phyloP scores from a whole-genome alignment of 176 grass and related monocot genomes.

The Canna indica region DNA sequence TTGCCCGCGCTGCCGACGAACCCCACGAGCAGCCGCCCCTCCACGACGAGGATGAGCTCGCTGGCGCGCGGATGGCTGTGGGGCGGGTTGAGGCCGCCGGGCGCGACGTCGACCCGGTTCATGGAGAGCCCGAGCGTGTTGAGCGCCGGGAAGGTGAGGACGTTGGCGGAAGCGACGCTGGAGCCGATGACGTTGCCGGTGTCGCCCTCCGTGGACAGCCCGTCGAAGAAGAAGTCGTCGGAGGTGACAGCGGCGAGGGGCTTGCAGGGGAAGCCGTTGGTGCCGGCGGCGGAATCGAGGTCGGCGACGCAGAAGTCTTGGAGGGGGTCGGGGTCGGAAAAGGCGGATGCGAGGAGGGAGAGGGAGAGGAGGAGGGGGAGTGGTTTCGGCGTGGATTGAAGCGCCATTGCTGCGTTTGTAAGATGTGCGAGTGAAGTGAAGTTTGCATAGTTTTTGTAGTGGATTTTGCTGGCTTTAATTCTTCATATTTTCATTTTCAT shows the following conservation, averaged over 20 bases:
- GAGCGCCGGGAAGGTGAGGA: slow-evolving; percentile 58
- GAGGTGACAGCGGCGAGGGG: slow-evolving; percentile 35
- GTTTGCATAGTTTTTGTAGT: too few relatives aligned
- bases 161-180: slow-evolving; percentile 33
- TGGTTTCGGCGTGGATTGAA: too few relatives aligned
- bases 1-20: slow-evolving; percentile 50
- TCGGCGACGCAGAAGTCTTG: slow-evolving; percentile 80
- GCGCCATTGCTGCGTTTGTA: too few relatives aligned
- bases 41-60: slow-evolving; percentile 49
- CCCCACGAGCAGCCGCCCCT: slow-evolving; percentile 49
- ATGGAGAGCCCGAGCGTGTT: slow-evolving; percentile 83
- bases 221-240: slow-evolving; percentile 75
- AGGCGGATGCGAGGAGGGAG: background rate
- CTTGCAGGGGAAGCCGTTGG: slow-evolving; percentile 70
- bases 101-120: slow-evolving; percentile 71
- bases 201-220: slow-evolving; percentile 16
- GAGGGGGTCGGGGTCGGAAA: slow-evolving; percentile 46
- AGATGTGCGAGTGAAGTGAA: too few relatives aligned
- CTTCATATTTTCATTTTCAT: too few relatives aligned
- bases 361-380: too few relatives aligned
- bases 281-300: background rate
- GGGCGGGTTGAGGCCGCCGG: slow-evolving; percentile 68
- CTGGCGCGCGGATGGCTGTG: slow-evolving; percentile 67
- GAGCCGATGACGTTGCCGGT: slow-evolving; percentile 32
- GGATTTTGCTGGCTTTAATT: too few relatives aligned